Evolutionary conservation across 176 grass and related monocot genomes (phyloP).

Genomic region (Tillandsia fasciculata): DNA sequence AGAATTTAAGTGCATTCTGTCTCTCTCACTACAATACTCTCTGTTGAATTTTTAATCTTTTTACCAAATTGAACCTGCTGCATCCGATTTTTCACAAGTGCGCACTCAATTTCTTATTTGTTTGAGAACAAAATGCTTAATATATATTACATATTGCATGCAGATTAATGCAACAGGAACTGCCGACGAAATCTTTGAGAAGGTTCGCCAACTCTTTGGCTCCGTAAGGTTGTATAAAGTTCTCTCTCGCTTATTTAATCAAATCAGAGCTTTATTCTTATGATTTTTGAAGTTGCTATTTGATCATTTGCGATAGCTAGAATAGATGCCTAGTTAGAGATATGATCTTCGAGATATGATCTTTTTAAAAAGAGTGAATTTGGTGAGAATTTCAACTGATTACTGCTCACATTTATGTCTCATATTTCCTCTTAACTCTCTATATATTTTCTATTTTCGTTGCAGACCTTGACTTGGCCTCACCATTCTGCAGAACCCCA

Average conservation of each 20-base stretch:
- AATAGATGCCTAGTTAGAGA: too few species aligned
- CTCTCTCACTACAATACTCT: background rate
- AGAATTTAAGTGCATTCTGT: background rate
- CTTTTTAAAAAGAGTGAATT: too few species aligned
- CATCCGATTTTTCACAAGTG: background rate
- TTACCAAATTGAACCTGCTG: constrained; percentile 1
- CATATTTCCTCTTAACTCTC: too few species aligned
- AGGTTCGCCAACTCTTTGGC: constrained; percentile 37
- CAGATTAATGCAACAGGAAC: constrained; percentile 69
- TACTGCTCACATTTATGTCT: too few species aligned
- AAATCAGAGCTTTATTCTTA: too few species aligned
- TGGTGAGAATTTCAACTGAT: too few species aligned
- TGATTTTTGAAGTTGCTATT: too few species aligned
- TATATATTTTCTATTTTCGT: too few species aligned
- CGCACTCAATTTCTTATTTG: background rate
- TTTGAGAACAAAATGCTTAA: constrained; percentile 1
- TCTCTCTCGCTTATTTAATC: background rate
- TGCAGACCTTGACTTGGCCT: too few species aligned
- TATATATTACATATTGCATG: constrained; percentile 18
- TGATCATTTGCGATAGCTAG: too few species aligned
- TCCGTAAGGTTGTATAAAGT: constrained; percentile 42
- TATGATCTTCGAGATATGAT: too few species aligned
- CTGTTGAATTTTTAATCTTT: background rate
- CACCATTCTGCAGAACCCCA: too few species aligned
- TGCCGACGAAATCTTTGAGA: constrained; percentile 72